These are phyloP conservation scores for Acer campestre DNA, from an alignment of 345 rosid species.

Conservation along the genomic window DNA sequence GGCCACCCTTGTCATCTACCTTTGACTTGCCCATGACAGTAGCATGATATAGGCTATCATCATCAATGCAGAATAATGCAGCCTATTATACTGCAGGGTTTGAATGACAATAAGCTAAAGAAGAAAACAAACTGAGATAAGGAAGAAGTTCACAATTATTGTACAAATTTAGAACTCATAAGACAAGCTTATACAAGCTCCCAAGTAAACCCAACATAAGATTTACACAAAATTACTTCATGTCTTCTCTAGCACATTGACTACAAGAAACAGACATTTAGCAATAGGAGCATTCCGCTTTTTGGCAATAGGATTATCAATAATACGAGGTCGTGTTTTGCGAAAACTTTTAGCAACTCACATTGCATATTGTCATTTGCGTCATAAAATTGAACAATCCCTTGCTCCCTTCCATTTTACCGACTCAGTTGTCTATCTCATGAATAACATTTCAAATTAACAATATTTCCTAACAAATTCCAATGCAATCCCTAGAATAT, in stretches of 20 bases:
- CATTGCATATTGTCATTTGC: not conserved
- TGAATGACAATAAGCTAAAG: not conserved
- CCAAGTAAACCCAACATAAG: not conserved
- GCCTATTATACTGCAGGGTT: not conserved
- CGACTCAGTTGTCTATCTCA: not conserved
- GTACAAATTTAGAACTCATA: not conserved
- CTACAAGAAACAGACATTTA: too few species aligned
- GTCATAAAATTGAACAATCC: too few species aligned
- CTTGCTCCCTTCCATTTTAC: too few species aligned
- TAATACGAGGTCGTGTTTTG: too few species aligned
- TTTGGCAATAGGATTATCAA: too few species aligned
- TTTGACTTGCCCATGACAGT: not conserved
- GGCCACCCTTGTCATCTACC: not conserved
- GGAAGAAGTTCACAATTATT: too few species aligned
- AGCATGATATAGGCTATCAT: not conserved
- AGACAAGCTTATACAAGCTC: not conserved
- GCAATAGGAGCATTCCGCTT: too few species aligned
- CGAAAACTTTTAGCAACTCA: too few species aligned
- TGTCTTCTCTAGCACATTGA: too few species aligned
- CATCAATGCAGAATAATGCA: not conserved
- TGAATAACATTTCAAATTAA: not conserved
- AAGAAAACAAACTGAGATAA: too few species aligned
- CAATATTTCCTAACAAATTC: not conserved
- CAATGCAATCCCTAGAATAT: too few species aligned
- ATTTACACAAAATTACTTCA: not conserved